phyloP scores from a whole-genome alignment of 2,329 filamentous ascomycete species.

The Neurospora crassa region DNA sequence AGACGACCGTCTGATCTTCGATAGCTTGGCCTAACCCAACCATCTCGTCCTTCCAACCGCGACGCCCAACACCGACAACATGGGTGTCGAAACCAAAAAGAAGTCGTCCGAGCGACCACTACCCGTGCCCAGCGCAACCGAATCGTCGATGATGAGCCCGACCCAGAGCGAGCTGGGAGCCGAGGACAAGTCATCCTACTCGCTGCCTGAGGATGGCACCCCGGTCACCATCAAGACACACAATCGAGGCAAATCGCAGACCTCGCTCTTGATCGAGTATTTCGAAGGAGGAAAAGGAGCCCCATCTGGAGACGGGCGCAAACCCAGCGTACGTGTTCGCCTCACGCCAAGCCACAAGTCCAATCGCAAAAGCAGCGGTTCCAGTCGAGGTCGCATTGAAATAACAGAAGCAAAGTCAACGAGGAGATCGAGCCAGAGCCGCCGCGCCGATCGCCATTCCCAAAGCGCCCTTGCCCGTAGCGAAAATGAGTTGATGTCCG shows the following conservation, averaged over 20 bases:
- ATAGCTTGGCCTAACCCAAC: background rate
- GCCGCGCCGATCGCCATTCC: slow-evolving; percentile 22
- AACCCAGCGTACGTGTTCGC: slow-evolving; percentile 71
- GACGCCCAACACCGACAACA: slow-evolving; percentile 25
- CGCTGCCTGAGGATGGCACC: slow-evolving; percentile 76
- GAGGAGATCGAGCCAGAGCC: slow-evolving; percentile 52
- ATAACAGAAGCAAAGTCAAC: slow-evolving; percentile 68
- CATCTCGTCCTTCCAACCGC: background rate
- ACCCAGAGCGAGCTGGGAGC: slow-evolving; percentile 53
- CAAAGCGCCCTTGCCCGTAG: slow-evolving; percentile 45
- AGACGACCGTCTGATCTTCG: background rate
- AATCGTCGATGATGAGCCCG: slow-evolving; percentile 38
- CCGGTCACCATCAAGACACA: slow-evolving; percentile 85
- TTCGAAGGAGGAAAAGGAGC: slow-evolving; percentile 67
- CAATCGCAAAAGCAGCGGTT: slow-evolving; percentile 38
- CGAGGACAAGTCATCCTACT: slow-evolving; percentile 63
- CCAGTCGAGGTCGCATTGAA: slow-evolving; percentile 64
- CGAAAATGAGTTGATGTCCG: slow-evolving; percentile 31
- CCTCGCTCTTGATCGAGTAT: slow-evolving; percentile 87
- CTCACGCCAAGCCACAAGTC: slow-evolving; percentile 59
- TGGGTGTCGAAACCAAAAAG: slow-evolving; percentile 47
- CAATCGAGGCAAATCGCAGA: slow-evolving; percentile 62
- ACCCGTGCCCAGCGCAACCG: slow-evolving; percentile 70
- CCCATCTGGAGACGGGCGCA: slow-evolving; percentile 50
- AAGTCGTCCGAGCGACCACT: slow-evolving; percentile 46